Base-by-base conservation (phyloP, 1,284 basidiomycete genomes). In the Rhodotorula sp. region DNA sequence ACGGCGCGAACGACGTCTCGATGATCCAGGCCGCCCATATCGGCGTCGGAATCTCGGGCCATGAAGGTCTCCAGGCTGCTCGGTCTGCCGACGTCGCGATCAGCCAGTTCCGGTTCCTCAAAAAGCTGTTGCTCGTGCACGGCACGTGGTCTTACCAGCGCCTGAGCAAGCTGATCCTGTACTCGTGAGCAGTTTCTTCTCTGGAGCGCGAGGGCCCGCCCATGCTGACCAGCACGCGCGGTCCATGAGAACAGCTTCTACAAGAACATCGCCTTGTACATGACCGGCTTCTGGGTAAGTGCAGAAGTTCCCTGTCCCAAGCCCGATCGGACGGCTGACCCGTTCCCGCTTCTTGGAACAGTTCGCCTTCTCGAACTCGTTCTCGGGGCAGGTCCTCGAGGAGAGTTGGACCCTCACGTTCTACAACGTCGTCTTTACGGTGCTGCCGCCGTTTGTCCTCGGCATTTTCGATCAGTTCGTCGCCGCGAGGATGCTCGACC, bases 301-400 rank as follows among this genome's bases (percentile, higher is more conserved):
- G 39, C 47, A 6, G 5, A 2, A 6, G 43, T 48, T 3, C 58
- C 23, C 20, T 26, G 6, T 34, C 43, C 16, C 8, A 4, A 12
- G 8, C 16, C 47, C 2, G 7, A 3, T 16, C 3, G 18, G 14
- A 18, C 46, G 47, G 23, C 23, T 46, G 3, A 47, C n/a, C 18
- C 18, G 31, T 3, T 15, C 39, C 10, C 21, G 14, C 34, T 48
- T 26, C 43, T 20, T 23, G 57, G 10, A 43, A 43, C 60, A 95
- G 96, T 99, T 90, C 82, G 97, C 97, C 56, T 95, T 97, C 86
- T 91, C 94, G 86, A 97, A 97, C 85, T 96, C 94, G 80, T 99
- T 98, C 83, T 98, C 95, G 3, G 97, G 96, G 29, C 96, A 99
- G 82, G 95, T 98, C 75, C 91, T 93, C 62, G 97, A 95, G 81